Conservation (phyloP, 306 rosid genomes). For the Boehmeria nivea region DNA sequence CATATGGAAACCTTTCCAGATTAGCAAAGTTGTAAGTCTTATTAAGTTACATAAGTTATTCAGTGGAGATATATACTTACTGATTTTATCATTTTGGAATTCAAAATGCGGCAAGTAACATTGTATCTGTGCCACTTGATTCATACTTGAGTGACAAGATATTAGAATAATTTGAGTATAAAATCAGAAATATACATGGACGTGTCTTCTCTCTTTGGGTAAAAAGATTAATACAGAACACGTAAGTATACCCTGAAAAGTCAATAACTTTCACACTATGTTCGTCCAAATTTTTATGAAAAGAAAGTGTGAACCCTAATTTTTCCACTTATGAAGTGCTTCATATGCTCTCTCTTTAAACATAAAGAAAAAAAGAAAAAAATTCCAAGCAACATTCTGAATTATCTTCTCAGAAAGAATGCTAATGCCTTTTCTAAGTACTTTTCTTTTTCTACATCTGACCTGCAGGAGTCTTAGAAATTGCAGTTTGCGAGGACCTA, state of each 20-base stretch:
- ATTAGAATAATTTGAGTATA: not conserved
- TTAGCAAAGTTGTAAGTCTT: constrained; percentile 14
- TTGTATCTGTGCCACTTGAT: not conserved
- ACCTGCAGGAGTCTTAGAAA: constrained; percentile 80
- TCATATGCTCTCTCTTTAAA: too few relatives aligned
- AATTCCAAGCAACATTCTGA: too few relatives aligned
- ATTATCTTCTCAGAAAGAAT: not conserved
- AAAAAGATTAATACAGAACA: too few relatives aligned
- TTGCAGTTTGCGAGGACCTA: constrained; percentile 70
- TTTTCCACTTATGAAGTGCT: too few relatives aligned
- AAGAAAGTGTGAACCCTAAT: too few relatives aligned
- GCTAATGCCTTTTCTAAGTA: not conserved
- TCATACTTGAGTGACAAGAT: not conserved
- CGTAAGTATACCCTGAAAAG: too few relatives aligned
- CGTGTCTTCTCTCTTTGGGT: too few relatives aligned
- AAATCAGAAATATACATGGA: not conserved
- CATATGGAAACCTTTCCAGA: constrained; percentile 15
- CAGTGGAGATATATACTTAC: not conserved
- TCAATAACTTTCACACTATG: too few relatives aligned
- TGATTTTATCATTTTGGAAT: not conserved
- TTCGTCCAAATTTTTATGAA: too few relatives aligned
- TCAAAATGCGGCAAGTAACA: not conserved
- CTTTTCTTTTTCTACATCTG: constrained; percentile 4
- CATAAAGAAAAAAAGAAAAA: too few relatives aligned
- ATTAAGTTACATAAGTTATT: too few relatives aligned